These are phyloP conservation scores for Rhodotorula toruloides DNA, from an alignment of 768 basidiomycete genomes.

Conservation along the genomic window DNA sequence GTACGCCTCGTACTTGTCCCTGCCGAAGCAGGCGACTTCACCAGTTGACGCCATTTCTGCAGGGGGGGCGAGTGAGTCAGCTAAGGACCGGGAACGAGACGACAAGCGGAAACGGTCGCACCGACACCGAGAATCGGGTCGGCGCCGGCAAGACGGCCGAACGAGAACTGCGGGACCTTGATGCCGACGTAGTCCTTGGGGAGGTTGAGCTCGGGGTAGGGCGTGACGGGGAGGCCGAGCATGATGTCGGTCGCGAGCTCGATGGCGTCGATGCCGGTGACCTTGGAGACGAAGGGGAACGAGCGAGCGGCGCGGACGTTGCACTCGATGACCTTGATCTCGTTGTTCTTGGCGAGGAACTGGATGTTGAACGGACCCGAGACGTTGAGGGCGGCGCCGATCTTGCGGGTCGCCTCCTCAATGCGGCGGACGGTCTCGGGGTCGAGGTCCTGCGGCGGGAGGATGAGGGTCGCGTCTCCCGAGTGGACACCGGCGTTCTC, in stretches of 20 bases:
- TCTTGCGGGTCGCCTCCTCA: conserved; percentile 94
- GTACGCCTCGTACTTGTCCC: conserved; percentile 96
- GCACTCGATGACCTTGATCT: conserved; percentile 99
- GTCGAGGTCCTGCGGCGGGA: conserved; percentile 96
- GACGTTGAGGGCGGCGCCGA: conserved; percentile 93
- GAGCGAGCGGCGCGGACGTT: conserved; percentile 95
- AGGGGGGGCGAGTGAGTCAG: background rate
- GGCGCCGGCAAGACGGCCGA: conserved; percentile 90
- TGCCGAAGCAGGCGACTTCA: conserved; percentile 97
- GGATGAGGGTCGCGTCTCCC: conserved; percentile 94
- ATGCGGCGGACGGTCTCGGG: conserved; percentile 93
- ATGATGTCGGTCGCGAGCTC: conserved; percentile 99
- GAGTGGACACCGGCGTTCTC: conserved; percentile 99
- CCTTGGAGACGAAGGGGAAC: conserved; percentile 98
- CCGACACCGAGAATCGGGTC: conserved; percentile 89
- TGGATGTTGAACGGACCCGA: conserved; percentile 99
- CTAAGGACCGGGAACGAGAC: background rate
- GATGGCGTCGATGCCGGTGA: conserved; percentile 94
- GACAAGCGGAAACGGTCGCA: background rate
- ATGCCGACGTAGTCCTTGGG: conserved; percentile 94
- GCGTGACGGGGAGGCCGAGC: conserved; percentile 78
- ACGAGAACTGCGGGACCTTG: conserved; percentile 99
- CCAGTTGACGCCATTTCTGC: conserved; percentile 97
- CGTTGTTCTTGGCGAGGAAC: conserved; percentile 99
- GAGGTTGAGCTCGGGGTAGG: conserved; percentile 82